A percentile compares a stretch with the other conserved stretches of the same genome.
Evolutionary conservation across 148 eudicot genomes (phyloP).

Genomic region (Vaccinium macrocarpon): DNA sequence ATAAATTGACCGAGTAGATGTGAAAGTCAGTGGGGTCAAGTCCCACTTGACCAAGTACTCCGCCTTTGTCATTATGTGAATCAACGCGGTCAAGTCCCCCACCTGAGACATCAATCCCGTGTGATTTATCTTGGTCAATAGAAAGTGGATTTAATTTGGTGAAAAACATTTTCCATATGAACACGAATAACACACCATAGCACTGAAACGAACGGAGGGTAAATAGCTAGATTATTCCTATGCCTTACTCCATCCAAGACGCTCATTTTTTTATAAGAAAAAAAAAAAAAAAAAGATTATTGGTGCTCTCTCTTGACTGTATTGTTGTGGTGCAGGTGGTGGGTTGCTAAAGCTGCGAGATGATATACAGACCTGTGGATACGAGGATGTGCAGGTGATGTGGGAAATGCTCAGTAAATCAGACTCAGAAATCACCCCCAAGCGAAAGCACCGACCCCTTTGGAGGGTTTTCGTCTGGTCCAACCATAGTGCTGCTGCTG

Average conservation of each 20-base stretch:
- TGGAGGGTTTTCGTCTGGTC: conserved; percentile 39
- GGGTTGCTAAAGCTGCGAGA: conserved; percentile 57
- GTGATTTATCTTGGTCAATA: background rate
- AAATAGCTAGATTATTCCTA: background rate
- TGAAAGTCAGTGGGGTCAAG: too few species aligned
- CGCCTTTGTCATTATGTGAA: background rate
- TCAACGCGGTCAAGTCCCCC: background rate
- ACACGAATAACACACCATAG: background rate
- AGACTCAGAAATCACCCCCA: conserved; percentile 33
- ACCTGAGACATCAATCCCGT: background rate
- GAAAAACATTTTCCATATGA: background rate
- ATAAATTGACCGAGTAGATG: background rate
- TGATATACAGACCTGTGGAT: conserved; percentile 62
- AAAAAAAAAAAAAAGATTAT: too few species aligned
- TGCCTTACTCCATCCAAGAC: too few species aligned
- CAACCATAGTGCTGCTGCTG: conserved; percentile 14
- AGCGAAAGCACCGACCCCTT: conserved; percentile 34
- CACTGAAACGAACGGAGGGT: background rate
- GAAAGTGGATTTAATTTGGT: background rate
- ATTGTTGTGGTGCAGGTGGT: conserved; percentile 31
- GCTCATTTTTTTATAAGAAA: too few species aligned
- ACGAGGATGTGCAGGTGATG: conserved; percentile 63
- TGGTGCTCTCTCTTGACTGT: background rate
- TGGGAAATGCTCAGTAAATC: conserved; percentile 63
- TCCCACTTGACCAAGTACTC: background rate